A percentile compares a stretch with the other conserved stretches of the same genome.
These are phyloP conservation scores for Beauveria australis DNA, from an alignment of 2,329 filamentous ascomycete species.

Conservation along the genomic window DNA sequence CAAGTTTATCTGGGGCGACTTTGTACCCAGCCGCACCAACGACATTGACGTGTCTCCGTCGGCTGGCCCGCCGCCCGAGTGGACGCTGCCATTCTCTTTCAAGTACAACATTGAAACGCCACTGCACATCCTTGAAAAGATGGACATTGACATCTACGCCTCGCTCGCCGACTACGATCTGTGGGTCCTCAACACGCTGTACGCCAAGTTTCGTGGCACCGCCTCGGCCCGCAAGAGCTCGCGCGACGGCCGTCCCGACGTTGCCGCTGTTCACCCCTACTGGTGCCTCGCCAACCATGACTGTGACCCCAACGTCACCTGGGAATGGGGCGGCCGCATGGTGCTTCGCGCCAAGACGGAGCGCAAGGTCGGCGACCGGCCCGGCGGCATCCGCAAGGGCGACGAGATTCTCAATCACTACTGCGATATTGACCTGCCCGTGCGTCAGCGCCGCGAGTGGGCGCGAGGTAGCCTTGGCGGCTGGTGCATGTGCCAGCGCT, in stretches of 20 bases:
- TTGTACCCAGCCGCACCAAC: slow-evolving; percentile 44
- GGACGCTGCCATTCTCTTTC: slow-evolving; percentile 72
- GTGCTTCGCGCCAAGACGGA: slow-evolving; percentile 56
- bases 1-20: slow-evolving; percentile 64
- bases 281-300: slow-evolving; percentile 97
- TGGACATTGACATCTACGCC: slow-evolving; percentile 71
- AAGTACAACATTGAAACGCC: slow-evolving; percentile 65
- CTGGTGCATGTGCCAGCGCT: slow-evolving; percentile 78
- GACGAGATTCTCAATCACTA: slow-evolving; percentile 93
- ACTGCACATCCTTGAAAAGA: slow-evolving; percentile 72
- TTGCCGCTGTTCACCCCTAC: slow-evolving; percentile 86
- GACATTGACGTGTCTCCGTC: slow-evolving; percentile 46
- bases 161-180: slow-evolving; percentile 53
- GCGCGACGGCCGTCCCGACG: slow-evolving; percentile 75
- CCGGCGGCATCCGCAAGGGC: slow-evolving; percentile 61
- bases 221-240: slow-evolving; percentile 76
- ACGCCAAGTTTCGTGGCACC: slow-evolving; percentile 86
- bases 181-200: slow-evolving; percentile 86
- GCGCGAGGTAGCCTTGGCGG: slow-evolving; percentile 80
- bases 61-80: slow-evolving; percentile 49
- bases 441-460: slow-evolving; percentile 81
- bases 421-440: slow-evolving; percentile 73
- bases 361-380: slow-evolving; percentile 41
- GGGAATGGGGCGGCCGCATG: slow-evolving; percentile 85
- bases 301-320: slow-evolving; percentile 88